phyloP scores from a whole-genome alignment of 805 yeast genomes.

The Cyberlindnera mrakii region DNA sequence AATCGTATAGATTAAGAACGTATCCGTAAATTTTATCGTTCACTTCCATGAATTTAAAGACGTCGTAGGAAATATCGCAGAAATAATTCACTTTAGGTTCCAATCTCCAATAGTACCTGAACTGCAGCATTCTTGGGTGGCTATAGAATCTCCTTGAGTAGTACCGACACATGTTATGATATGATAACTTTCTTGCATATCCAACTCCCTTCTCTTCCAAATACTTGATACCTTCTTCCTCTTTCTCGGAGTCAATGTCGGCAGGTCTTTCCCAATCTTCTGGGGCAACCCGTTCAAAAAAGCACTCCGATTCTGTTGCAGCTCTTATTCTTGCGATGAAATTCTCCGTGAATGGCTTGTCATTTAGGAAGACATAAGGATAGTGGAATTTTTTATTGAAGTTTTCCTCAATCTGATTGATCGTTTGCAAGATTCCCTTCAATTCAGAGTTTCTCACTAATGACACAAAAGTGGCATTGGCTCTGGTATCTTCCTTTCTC shows the following conservation, averaged over 20 bases:
- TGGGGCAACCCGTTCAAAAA: constrained; percentile 40
- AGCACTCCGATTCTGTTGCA: constrained; percentile 35
- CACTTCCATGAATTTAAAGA: constrained; percentile 65
- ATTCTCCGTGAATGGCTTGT: constrained; percentile 51
- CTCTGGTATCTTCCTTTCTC: constrained; percentile 24
- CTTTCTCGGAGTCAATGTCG: constrained; percentile 41
- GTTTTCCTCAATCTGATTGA: constrained; percentile 51
- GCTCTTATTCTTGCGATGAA: constrained; percentile 43
- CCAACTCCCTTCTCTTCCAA: constrained; percentile 41
- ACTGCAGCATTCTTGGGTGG: constrained; percentile 63
- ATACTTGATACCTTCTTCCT: constrained; percentile 33
- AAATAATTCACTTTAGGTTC: constrained; percentile 70
- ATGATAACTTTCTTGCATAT: constrained; percentile 56
- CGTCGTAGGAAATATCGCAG: constrained; percentile 69
- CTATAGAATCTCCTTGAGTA: constrained; percentile 78
- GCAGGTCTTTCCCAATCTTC: constrained; percentile 57
- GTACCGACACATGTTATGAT: constrained; percentile 85
- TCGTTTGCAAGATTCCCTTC: constrained; percentile 41
- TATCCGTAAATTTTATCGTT: constrained; percentile 71
- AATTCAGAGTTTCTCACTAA: constrained; percentile 68
- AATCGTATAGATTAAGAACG: constrained; percentile 62
- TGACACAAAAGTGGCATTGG: constrained; percentile 70
- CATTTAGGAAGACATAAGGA: constrained; percentile 79
- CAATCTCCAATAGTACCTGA: constrained; percentile 92
- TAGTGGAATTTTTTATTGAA: constrained; percentile 70